Percentiles rank a stretch among this genome's conserved stretches.
Conservation (phyloP, 352 stramenopile genomes). For the Pythium pectinolyticum region DNA sequence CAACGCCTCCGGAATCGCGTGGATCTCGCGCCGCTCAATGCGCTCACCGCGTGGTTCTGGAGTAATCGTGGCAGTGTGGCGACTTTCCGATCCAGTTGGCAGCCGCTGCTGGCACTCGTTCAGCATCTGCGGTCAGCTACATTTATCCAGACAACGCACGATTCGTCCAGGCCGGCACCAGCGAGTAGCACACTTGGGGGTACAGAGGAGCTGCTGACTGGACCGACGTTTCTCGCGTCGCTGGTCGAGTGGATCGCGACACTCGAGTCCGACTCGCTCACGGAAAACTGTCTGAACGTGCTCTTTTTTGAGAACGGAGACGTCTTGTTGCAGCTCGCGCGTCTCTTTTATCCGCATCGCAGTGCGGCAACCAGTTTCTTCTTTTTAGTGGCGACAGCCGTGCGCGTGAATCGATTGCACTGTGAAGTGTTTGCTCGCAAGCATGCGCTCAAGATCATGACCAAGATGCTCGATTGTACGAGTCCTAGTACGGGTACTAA, state of each 20-base stretch:
- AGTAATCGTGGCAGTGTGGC: constrained; percentile 24
- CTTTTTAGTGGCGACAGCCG: constrained; percentile 26
- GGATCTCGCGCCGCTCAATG: constrained; percentile 27
- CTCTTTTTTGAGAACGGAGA: constrained; percentile 37
- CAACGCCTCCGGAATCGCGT: not conserved
- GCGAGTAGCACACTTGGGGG: not conserved
- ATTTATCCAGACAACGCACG: constrained; percentile 4
- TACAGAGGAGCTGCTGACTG: not conserved
- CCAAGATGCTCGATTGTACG: constrained; percentile 23
- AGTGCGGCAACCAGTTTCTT: constrained; percentile 28
- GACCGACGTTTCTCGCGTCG: constrained; percentile 30
- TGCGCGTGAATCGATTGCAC: constrained; percentile 32
- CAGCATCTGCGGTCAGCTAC: constrained; percentile 19
- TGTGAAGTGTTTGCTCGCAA: constrained; percentile 33
- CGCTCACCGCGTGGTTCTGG: constrained; percentile 37
- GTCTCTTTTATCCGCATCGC: constrained; percentile 20
- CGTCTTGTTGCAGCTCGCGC: constrained; percentile 28
- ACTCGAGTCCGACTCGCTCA: constrained; percentile 30
- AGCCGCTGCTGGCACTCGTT: constrained; percentile 23
- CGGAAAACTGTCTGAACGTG: constrained; percentile 36
- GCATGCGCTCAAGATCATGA: constrained; percentile 24
- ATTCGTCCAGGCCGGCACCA: too few relatives aligned
- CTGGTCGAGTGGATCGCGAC: constrained; percentile 37
- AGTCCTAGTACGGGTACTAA: too few relatives aligned
- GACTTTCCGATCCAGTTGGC: constrained; percentile 27